Conservation (phyloP, 768 basidiomycete species). For the Russula compacta region DNA sequence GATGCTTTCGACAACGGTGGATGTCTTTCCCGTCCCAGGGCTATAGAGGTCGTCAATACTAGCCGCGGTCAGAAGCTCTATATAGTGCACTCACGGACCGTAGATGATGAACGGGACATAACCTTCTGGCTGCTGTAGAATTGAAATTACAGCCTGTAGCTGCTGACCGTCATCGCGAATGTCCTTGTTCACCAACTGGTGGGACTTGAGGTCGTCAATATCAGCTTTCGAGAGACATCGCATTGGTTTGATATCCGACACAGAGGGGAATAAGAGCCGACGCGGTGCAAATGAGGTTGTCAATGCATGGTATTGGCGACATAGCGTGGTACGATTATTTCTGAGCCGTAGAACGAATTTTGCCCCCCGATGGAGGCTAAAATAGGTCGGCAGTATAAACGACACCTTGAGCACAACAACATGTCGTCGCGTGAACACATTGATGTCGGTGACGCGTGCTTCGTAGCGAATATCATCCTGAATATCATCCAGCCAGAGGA, state of each 20-base stretch:
- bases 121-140: conserved; percentile 36
- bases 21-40: conserved; percentile 35
- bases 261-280: conserved; percentile 42
- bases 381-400: conserved; percentile 35
- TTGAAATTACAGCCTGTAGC: conserved; percentile 37
- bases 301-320: conserved; percentile 55
- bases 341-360: conserved; percentile 42
- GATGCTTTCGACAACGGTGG: conserved; percentile 31
- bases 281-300: conserved; percentile 33
- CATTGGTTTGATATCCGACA: conserved; percentile 24
- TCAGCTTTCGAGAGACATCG: conserved; percentile 14
- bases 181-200: conserved; percentile 33
- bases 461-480: conserved; percentile 6
- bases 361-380: conserved; percentile 31
- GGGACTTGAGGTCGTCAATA: neutral
- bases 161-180: conserved; percentile 42
- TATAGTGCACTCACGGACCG: conserved; percentile 42
- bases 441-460: neutral
- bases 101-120: conserved; percentile 50
- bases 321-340: conserved; percentile 45
- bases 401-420: conserved; percentile 37
- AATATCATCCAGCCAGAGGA: conserved; percentile 8
- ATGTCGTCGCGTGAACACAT: neutral
- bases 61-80: neutral
- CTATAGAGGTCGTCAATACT: conserved; percentile 18